These are phyloP conservation scores for Trypanosoma rangeli DNA, from an alignment of 208 protist genomes.

Conservation along the genomic window DNA sequence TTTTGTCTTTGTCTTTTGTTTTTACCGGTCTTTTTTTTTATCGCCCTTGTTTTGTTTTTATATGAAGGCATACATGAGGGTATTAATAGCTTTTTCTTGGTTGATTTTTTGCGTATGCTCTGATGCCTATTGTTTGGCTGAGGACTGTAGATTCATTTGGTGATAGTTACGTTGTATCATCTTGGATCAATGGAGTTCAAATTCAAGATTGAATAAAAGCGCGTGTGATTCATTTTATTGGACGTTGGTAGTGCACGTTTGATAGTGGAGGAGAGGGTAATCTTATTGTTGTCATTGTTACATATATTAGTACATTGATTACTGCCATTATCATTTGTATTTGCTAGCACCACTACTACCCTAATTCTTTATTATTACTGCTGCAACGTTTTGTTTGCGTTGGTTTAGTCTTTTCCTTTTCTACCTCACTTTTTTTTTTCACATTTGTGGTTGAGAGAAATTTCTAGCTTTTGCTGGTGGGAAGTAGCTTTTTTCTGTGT, in stretches of 20 bases:
- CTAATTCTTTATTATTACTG: background rate
- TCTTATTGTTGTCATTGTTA: background rate
- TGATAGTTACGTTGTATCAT: constrained; percentile 14
- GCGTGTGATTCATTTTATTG: background rate
- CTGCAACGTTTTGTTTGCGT: background rate
- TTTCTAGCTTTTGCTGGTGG: background rate
- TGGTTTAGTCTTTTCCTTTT: background rate
- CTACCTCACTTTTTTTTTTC: background rate
- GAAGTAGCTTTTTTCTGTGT: background rate
- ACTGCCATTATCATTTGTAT: background rate
- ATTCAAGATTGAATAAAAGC: constrained; percentile 18
- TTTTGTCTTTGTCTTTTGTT: background rate
- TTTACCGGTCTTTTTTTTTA: constrained; percentile 1
- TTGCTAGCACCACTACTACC: background rate
- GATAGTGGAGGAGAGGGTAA: background rate
- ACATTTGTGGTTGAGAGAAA: background rate
- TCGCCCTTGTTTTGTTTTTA: background rate
- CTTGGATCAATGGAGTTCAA: constrained; percentile 20
- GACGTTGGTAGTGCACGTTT: background rate
- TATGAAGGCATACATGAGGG: background rate
- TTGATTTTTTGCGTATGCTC: background rate
- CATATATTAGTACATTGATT: background rate
- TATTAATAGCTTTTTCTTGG: background rate
- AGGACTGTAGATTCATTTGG: background rate
- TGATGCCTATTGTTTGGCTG: background rate